phyloP scores from a whole-genome alignment of 2,329 filamentous ascomycete species.

The Ophiostoma novo-ulmi region DNA sequence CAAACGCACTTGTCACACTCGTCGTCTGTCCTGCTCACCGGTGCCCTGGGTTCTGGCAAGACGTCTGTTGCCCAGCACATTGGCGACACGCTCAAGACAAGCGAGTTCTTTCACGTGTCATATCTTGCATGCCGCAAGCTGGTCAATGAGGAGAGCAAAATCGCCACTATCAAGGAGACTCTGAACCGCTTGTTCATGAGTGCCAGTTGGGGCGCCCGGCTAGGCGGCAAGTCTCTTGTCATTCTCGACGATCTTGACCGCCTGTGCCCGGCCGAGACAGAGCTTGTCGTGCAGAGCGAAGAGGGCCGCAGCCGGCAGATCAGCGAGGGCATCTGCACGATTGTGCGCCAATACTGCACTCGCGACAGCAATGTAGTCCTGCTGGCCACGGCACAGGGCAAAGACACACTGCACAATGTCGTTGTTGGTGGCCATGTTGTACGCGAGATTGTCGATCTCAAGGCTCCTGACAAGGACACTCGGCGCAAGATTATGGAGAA shows the following conservation, averaged over 20 bases:
- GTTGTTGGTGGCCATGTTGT: slow-evolving; percentile 89
- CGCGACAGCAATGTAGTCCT: slow-evolving; percentile 76
- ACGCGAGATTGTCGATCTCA: slow-evolving; percentile 81
- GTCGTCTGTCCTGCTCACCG: slow-evolving; percentile 85
- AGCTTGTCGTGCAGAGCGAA: slow-evolving; percentile 87
- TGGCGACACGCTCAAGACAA: slow-evolving; percentile 64
- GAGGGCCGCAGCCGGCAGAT: slow-evolving; percentile 89
- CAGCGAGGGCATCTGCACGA: slow-evolving; percentile 78
- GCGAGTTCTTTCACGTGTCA: slow-evolving; percentile 72
- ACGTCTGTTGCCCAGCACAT: slow-evolving; percentile 72
- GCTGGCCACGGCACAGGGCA: slow-evolving; percentile 84
- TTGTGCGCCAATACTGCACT: slow-evolving; percentile 78
- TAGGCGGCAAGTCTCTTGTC: slow-evolving; percentile 77
- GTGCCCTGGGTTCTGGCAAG: slow-evolving; percentile 86
- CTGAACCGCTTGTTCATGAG: slow-evolving; percentile 78
- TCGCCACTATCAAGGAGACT: slow-evolving; percentile 86
- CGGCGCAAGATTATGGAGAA: slow-evolving; percentile 78
- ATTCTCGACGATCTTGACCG: slow-evolving; percentile 91
- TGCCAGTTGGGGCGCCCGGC: slow-evolving; percentile 83
- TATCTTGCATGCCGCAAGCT: slow-evolving; percentile 85
- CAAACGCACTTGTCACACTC: slow-evolving; percentile 72
- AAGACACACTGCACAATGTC: slow-evolving; percentile 86
- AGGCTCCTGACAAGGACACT: slow-evolving; percentile 88
- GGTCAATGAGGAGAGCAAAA: slow-evolving; percentile 83
- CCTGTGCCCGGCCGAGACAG: slow-evolving; percentile 87